Conservation (phyloP, 2,329 filamentous ascomycete species). For the Hypoxylon sp. region DNA sequence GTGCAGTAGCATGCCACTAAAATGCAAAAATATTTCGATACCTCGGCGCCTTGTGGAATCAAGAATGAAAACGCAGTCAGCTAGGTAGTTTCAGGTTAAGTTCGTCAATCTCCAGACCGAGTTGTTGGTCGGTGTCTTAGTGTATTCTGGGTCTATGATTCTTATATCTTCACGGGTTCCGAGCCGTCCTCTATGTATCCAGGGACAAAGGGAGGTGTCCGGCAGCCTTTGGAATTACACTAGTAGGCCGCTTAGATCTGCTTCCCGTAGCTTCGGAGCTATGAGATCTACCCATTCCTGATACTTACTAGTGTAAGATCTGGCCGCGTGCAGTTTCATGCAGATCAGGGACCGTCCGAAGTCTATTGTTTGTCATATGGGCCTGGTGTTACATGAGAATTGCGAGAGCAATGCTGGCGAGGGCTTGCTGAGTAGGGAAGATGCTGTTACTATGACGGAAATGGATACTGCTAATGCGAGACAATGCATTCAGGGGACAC, state of each 20-base stretch:
- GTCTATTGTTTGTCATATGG: constrained; percentile 15
- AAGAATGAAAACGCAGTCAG: neutral
- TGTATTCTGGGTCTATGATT: constrained; percentile 18
- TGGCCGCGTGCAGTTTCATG: constrained; percentile 15
- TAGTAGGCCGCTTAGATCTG: neutral
- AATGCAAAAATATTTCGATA: neutral
- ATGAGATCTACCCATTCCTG: constrained; percentile 13
- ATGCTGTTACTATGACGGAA: constrained; percentile 23
- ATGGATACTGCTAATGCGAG: constrained; percentile 11
- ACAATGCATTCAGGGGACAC: constrained; percentile 22
- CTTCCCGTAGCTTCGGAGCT: neutral
- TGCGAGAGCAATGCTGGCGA: constrained; percentile 1
- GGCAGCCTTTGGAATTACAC: neutral
- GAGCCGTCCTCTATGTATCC: neutral
- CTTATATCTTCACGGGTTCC: neutral
- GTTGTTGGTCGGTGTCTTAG: neutral
- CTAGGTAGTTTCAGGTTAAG: neutral
- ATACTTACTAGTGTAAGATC: constrained; percentile 21
- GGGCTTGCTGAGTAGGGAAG: neutral
- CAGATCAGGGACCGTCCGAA: constrained; percentile 33
- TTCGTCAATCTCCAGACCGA: constrained; percentile 1
- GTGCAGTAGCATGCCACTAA: constrained; percentile 11
- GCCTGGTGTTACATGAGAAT: constrained; percentile 9
- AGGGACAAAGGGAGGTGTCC: neutral
- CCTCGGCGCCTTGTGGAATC: neutral